Evolutionary conservation across 208 protist genomes (phyloP).

Genomic region (Polymyxa betae): DNA sequence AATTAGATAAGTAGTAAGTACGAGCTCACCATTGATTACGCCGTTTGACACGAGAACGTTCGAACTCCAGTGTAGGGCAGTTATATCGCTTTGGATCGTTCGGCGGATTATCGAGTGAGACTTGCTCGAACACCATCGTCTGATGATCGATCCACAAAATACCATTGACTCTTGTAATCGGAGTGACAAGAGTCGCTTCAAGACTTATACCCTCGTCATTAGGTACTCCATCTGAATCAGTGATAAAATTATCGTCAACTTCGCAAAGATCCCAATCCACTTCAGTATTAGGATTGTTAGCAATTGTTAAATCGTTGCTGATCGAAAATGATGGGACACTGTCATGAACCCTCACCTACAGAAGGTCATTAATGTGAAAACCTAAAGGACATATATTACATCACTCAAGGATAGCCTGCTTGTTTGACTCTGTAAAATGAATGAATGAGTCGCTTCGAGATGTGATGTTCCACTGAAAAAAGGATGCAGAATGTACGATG

Average conservation of each 20-base stretch:
- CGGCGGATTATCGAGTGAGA: neutral
- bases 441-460: neutral
- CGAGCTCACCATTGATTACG: neutral
- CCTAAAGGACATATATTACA: too few species aligned
- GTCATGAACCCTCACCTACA: too few species aligned
- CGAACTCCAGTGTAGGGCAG: neutral
- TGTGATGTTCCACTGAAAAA: constrained; percentile 29
- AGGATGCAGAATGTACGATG: neutral
- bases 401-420: neutral
- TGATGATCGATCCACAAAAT: neutral
- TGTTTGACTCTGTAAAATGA: neutral
- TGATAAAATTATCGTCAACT: neutral
- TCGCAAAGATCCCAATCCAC: constrained; percentile 48
- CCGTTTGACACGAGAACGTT: neutral
- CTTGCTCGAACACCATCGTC: neutral
- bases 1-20: neutral
- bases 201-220: neutral
- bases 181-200: neutral
- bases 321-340: neutral
- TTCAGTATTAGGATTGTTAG: neutral
- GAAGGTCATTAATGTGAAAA: too few species aligned
- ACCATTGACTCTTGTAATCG: neutral
- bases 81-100: neutral
- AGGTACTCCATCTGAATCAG: neutral
- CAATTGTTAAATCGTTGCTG: neutral